Base-by-base conservation (phyloP, 75 land plant species). In the Cupressus sempervirens region DNA sequence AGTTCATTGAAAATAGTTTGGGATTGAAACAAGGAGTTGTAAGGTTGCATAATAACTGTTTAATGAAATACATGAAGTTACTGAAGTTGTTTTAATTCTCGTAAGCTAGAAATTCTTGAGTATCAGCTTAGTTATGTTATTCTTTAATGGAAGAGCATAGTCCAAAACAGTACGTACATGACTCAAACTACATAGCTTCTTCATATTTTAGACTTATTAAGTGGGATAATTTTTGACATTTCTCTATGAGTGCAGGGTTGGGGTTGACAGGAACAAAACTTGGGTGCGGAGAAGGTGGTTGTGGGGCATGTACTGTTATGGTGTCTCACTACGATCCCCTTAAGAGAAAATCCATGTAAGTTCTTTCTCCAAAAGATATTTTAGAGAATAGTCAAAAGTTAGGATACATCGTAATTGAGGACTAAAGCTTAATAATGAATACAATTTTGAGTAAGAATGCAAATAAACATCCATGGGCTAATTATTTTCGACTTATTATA, bases 251-350 rank as follows among this genome's bases (percentile, higher is more conserved):
- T 62, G 41, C 88, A 96, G 99, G 93, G 70, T 77, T 88, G 72
- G 95, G 99, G 11, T 73, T 98, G 88, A 98, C 97, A 40, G 99
- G 99, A n/a, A 98, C 99, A 68, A 98, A 98, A 85, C 88, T 98
- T 40, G 99, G 99, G 34, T 98, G 99, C 72, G 99, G 99, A 52
- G 99, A 98, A 88, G 99, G 99, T 82, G 99, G 99, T 82, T 98
- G 99, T 88, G 99, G 99, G 32, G 99, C 99, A 41, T 98, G 99
- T 89, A 98, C 99, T 54, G 99, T 98, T 30, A 96, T 98, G 98
- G 89, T 94, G 34, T 98, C 99, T 86, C 87, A 83, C 81, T 96
- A 86, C 81, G 96, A 98, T 85, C 79, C 80, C 30, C 80, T 83
- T n/a, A 41, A 80, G 67, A 88, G 91, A 82, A 88, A 82, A 87